Percentiles rank a stretch among this genome's conserved stretches.
These are phyloP conservation scores for Pseudevernia furfuracea DNA, from an alignment of 495 filamentous ascomycete genomes.

Conservation along the genomic window DNA sequence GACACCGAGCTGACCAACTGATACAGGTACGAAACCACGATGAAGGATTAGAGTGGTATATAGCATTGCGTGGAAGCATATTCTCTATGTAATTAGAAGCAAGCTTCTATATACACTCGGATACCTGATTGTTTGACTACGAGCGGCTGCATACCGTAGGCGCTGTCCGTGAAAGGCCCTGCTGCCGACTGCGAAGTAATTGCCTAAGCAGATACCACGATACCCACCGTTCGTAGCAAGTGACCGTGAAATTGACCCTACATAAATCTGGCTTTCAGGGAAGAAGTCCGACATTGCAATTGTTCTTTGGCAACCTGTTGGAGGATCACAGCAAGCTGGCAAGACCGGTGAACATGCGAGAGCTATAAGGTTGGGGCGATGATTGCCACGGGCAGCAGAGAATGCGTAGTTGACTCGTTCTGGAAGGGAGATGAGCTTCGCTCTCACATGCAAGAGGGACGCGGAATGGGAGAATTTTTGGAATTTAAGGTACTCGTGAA, in stretches of 20 bases:
- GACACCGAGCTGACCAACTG: neutral
- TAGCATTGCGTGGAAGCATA: neutral
- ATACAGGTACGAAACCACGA: slow-evolving; percentile 15
- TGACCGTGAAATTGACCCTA: neutral
- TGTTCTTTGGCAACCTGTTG: neutral
- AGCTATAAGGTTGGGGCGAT: neutral
- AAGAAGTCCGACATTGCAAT: neutral
- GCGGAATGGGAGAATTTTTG: neutral
- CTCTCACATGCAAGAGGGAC: neutral
- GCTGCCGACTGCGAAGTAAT: neutral
- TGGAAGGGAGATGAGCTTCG: neutral
- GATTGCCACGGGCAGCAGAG: neutral
- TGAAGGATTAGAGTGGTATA: slow-evolving; percentile 11
- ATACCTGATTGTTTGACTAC: neutral
- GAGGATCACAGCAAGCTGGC: neutral
- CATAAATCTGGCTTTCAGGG: neutral
- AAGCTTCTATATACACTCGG: neutral
- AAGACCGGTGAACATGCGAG: neutral
- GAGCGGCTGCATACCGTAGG: neutral
- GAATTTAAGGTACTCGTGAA: too few species aligned
- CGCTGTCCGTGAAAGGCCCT: neutral
- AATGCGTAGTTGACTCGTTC: neutral
- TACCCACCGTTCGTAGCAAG: neutral
- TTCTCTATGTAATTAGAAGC: neutral
- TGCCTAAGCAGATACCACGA: neutral